Evolutionary conservation across 2,329 filamentous ascomycete genomes (phyloP), one percentile per base, ranked within the genome.

Genomic region (Kalmusia sp.): DNA sequence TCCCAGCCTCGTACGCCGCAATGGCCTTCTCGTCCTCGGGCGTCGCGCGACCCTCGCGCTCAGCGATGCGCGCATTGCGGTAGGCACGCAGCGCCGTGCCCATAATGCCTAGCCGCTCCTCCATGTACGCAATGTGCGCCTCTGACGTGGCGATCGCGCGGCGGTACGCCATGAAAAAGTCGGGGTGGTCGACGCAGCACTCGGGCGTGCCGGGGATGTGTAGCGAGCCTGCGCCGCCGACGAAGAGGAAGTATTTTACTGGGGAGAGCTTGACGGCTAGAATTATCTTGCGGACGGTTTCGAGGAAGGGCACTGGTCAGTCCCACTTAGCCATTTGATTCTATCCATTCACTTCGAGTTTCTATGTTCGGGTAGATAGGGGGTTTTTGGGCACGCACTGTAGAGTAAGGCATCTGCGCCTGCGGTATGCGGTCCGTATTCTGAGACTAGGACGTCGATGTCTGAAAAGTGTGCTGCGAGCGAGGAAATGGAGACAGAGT

Each of bases 41-140:
- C 1, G 63, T 69, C 2, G 54, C 62, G 2, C 38, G 39, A 0
- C 58, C 61, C 5, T 59, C 55, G 0, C 47, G 33, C 12, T 63
- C 51, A 0, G 67, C 67, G 14, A 67, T 52, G 0, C 69, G 60
- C 4, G 70, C 68, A 17, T 65, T 55, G 1, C 68, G 61, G 28
- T 71, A 73, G 0, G 52, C 49, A 7, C 69, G 64, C 5, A 70
- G 45, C 0, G 59, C 31, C 0, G 63, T 63, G 8, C 69, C 69
- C 51, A 72, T 63, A 39, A 65, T 62, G 6, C 69, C 69, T 11
- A 72, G 58, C 1, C 70, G 67, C 47, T 70, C 67, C 45, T 73
- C 70, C 70, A 73, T 72, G 45, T 72, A 72, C 2, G 58, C 51
- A 6, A 72, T 70, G 38, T 72, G 68, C 3, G 70, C 68, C 30